Evolutionary conservation across 495 filamentous ascomycete genomes (phyloP).

Genomic region (Recurvomyces mirabilis): DNA sequence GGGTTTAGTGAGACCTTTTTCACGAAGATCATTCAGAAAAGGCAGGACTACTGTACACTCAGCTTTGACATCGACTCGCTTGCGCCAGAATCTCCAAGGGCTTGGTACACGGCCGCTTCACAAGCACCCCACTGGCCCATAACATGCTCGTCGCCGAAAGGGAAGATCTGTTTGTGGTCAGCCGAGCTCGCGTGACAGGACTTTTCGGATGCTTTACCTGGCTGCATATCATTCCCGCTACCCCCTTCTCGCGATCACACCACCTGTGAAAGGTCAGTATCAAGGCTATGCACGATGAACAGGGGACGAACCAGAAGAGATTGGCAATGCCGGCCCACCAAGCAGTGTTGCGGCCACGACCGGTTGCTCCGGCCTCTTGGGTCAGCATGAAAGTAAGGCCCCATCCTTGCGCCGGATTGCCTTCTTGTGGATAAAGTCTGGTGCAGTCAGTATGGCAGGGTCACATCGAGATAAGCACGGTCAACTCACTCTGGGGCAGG

Average conservation of each 20-base stretch:
- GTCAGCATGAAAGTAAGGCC: slow-evolving; percentile 47
- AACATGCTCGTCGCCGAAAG: slow-evolving; percentile 33
- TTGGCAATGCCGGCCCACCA: slow-evolving; percentile 52
- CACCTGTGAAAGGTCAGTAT: no score
- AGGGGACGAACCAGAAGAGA: slow-evolving; percentile 51
- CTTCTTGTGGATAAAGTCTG: slow-evolving; percentile 38
- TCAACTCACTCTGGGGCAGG: slow-evolving; percentile 24
- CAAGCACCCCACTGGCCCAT: slow-evolving; percentile 18
- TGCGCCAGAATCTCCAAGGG: neutral
- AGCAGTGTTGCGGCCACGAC: slow-evolving; percentile 37
- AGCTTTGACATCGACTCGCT: neutral
- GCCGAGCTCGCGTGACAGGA: no score
- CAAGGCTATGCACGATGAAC: no score
- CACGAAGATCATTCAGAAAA: no score
- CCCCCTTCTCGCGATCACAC: slow-evolving; percentile 46
- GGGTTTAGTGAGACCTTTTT: no score
- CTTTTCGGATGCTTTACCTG: no score
- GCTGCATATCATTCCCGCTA: slow-evolving; percentile 44
- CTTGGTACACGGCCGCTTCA: slow-evolving; percentile 16
- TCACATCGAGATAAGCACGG: no score
- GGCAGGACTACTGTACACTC: neutral
- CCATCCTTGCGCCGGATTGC: slow-evolving; percentile 47
- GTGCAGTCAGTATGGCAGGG: neutral
- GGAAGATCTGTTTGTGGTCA: no score
- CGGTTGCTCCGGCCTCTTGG: slow-evolving; percentile 32